Percentiles rank a stretch among this genome's conserved stretches.
Conservation (phyloP, 164 flowering plant genomes). For the Dillenia suffruticosa region DNA sequence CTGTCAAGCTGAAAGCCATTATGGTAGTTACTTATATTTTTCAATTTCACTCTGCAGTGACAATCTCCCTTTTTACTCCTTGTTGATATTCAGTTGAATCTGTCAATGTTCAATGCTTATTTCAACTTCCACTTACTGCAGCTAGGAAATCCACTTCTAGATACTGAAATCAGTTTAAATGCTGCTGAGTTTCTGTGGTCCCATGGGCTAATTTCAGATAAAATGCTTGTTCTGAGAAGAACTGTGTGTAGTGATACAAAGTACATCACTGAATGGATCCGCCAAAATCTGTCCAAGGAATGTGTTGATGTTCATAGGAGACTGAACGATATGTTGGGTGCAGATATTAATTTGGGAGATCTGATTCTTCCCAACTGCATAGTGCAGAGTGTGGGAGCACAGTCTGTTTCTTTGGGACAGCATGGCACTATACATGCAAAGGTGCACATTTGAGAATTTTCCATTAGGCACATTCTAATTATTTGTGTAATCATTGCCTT, state of each 20-base stretch:
- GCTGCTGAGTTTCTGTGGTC: conserved; percentile 6
- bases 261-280: background rate
- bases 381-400: background rate
- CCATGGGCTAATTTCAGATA: conserved; percentile 10
- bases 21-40: conserved; percentile 19
- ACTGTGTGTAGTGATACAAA: conserved; percentile 6
- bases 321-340: background rate
- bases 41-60: background rate
- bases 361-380: too few species aligned
- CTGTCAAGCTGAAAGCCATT: conserved; percentile 41
- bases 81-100: too few species aligned
- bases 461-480: background rate
- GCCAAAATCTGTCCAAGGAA: background rate
- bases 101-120: too few species aligned
- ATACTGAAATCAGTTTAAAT: conserved; percentile 3
- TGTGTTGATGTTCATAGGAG: background rate
- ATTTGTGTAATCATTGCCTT: background rate
- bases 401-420: conserved; percentile 3
- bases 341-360: too few species aligned
- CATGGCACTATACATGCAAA: conserved; percentile 15
- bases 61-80: too few species aligned
- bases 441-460: conserved; percentile 5
- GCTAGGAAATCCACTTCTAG: conserved; percentile 12
- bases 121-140: background rate
- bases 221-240: background rate